Conservation (phyloP, 768 basidiomycete genomes). For the Epithele typhae region DNA sequence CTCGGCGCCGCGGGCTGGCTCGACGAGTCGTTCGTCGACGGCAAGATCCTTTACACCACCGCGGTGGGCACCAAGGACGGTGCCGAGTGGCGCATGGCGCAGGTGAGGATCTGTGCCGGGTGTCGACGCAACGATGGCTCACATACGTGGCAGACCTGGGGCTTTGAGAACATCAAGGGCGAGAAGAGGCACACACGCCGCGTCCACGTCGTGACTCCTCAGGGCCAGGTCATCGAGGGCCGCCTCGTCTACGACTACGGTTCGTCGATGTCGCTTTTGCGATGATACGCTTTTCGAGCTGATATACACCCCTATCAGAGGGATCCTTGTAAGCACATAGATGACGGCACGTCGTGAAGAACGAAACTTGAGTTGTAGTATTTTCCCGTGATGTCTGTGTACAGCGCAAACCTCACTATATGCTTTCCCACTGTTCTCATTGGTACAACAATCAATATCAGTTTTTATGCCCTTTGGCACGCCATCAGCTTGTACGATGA, state of each 20-base stretch:
- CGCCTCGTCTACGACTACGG: slow-evolving; percentile 24
- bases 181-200: slow-evolving; percentile 16
- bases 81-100: background rate
- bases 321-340: too few species aligned
- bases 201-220: slow-evolving; percentile 11
- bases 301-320: too few species aligned
- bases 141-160: slow-evolving; percentile 10
- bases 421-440: too few species aligned
- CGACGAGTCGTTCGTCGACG: slow-evolving; percentile 29
- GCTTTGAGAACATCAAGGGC: slow-evolving; percentile 15
- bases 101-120: background rate
- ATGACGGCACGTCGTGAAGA: too few species aligned
- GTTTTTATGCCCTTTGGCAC: too few species aligned
- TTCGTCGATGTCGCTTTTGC: too few species aligned
- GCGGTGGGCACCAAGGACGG: background rate
- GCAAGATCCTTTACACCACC: background rate
- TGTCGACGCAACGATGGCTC: background rate
- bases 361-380: too few species aligned
- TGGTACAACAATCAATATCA: too few species aligned
- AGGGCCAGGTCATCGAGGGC: slow-evolving; percentile 15
- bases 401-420: too few species aligned
- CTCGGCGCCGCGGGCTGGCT: slow-evolving; percentile 34
- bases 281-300: too few species aligned
- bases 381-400: too few species aligned
- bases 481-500: too few species aligned